Evolutionary conservation across 495 filamentous ascomycete species (phyloP), one percentile per base, ranked within the genome.

Genomic region (Arthonia radiata): DNA sequence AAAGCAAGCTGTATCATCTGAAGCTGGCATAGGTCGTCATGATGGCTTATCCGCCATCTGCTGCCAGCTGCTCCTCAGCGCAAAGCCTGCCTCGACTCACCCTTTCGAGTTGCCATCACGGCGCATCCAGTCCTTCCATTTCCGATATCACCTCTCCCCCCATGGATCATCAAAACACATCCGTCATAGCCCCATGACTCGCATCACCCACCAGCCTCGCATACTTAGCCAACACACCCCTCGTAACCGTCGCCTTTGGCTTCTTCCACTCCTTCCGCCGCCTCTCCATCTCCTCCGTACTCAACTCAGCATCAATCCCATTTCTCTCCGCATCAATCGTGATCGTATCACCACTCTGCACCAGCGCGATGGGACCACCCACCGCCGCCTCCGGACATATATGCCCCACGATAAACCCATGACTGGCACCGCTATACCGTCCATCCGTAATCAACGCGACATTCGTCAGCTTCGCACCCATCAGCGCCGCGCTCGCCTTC

Each of bases 351-450:
- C 78, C 86, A 39, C 86, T 65, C 38, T 50, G 39, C 3, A 90
- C 77, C 15, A 86, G 46, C 0, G 70, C 80, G 39, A 91, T 77
- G 3, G 81, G 78, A 0, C 81, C 81, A 6, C 69, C 80, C 5
- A 72, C 68, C 8, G 68, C 68, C 3, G 86, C 86, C 50, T 97
- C 86, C 2, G 86, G 86, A 2, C 80, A 77, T 19, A 97, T 75
- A 41, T 97, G 86, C 5, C 83, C 71, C 9, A 93, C 83, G 40
- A 97, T 92, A 46, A 97, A 97, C 0, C 86, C 86, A 40, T 93
- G 86, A 32, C 63, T 72, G 4, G 83, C 86, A 5, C 86, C 86
- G 13, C 64, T 73, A 40, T 93, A 97, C 23, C 86, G 55, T 0
- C 86, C 86, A 46, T 97, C 86, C 0, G 86, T 97, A 15, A 94